Base-by-base conservation (phyloP, 768 basidiomycete species). In the Chalciporus chontae region DNA sequence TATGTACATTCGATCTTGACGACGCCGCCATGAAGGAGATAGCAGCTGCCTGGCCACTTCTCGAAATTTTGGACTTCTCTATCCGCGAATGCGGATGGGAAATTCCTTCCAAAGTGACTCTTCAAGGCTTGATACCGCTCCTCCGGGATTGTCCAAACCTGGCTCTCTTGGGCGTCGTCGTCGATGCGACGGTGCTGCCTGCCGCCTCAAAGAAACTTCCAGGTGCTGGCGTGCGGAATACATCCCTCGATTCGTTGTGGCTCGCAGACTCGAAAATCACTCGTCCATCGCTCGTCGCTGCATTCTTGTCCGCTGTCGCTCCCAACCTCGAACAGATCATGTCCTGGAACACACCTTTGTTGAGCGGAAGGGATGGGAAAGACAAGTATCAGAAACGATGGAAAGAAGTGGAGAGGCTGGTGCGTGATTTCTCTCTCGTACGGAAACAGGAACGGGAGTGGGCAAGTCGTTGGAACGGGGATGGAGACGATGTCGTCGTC, bases 81-180 rank as follows among this genome's bases (percentile, higher is more conserved):
- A 52, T 59, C 9, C 63, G 63, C 1, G 64, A 66, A 40, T 65
- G 64, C 2, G 65, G 65, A 0, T 66, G 65, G 65, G 66, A 67
- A 27, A 56, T 68, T 19, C 55, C 61, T 0, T 56, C 64, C 45
- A 61, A 48, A 44, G 63, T 66, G 37, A 66, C 66, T 0, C 50
- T 66, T 14, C 50, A 46, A 5, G 65, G 65, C 1, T 19, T 66
- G 10, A 24, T 61, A 3, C 55, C 64, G 1, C 56, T 66, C 42
- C 27, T 66, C 8, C 57, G 24, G 0, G 18, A 51, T 38, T 66
- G 65, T 36, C 66, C 65, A 0, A 42, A 65, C 40, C 57, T 64
- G 17, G 19, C 50, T 36, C 63, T 62, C 18, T 27, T 65, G 32
- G 66, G 66, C 0, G 13, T 68, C 18, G 66, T 66, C 46, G 38